A percentile compares a stretch with the other conserved stretches of the same genome.
Conservation (phyloP, 169 alveolate genomes). For the Cryptosporidium xiaoi region DNA sequence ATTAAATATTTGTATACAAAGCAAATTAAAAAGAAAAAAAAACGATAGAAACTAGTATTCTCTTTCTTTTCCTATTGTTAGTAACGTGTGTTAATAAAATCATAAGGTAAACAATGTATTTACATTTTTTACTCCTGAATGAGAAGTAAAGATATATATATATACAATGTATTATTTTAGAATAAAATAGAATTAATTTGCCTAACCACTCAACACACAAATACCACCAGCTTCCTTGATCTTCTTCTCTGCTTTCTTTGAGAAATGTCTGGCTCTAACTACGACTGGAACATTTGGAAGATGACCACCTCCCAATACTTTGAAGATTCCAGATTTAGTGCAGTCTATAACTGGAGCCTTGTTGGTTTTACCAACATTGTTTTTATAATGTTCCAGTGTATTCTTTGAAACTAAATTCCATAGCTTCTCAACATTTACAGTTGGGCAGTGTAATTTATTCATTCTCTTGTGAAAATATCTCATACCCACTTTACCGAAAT, state of each 20-base stretch:
- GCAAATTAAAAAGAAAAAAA: no score
- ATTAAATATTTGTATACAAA: no score
- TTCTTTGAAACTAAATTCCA: conserved; percentile 95
- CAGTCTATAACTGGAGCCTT: conserved; percentile 98
- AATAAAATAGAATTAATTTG: background rate
- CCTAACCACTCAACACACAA: conserved; percentile 93
- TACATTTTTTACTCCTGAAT: no score
- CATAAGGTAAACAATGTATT: no score
- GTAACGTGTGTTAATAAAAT: no score
- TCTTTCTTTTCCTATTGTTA: no score
- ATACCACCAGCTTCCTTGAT: conserved; percentile 97
- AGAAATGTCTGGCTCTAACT: conserved; percentile 97
- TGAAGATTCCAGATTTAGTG: conserved; percentile 95
- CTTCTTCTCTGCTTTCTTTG: conserved; percentile 96
- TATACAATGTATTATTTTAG: background rate
- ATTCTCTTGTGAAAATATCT: conserved; percentile 94
- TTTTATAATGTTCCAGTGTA: conserved; percentile 88
- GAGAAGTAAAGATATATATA: no score
- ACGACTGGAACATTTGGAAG: conserved; percentile 93
- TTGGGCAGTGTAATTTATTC: conserved; percentile 90
- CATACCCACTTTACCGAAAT: conserved; percentile 98
- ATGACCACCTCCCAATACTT: conserved; percentile 97
- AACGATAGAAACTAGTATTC: no score
- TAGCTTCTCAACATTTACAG: conserved; percentile 93
- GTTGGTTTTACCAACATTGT: conserved; percentile 79